These are phyloP conservation scores for Serendipita indica DNA, from an alignment of 768 basidiomycete species.

Conservation along the genomic window DNA sequence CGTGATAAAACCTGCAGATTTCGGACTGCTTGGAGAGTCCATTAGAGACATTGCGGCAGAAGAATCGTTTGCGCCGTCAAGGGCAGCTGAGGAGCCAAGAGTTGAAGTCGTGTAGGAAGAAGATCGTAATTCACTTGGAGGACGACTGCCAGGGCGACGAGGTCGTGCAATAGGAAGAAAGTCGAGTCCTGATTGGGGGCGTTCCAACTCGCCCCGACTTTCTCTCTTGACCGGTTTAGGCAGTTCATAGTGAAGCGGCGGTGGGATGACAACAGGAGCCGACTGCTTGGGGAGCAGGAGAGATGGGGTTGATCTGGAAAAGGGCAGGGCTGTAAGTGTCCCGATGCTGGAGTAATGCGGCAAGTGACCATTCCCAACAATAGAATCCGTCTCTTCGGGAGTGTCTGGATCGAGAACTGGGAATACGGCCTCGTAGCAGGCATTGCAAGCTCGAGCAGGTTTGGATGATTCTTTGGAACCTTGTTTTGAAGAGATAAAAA, in stretches of 20 bases:
- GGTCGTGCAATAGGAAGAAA: constrained; percentile 3
- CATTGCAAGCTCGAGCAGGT: constrained; percentile 67
- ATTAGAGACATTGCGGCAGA: neutral
- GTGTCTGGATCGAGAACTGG: constrained; percentile 26
- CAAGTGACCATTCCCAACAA: constrained; percentile 8
- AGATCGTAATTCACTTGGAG: constrained; percentile 21
- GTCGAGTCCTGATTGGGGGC: constrained; percentile 6
- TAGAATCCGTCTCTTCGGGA: constrained; percentile 15
- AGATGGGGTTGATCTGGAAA: constrained; percentile 14
- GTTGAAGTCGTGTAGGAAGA: constrained; percentile 1
- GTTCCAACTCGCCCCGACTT: neutral
- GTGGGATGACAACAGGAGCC: neutral
- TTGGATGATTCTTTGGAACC: constrained; percentile 34
- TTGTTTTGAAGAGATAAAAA: constrained; percentile 49
- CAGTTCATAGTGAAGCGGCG: constrained; percentile 10
- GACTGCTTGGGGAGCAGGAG: neutral
- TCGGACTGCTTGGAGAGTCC: constrained; percentile 13
- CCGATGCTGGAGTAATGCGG: constrained; percentile 6
- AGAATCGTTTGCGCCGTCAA: neutral
- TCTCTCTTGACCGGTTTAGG: neutral
- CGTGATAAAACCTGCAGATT: neutral
- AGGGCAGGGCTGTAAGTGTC: constrained; percentile 13
- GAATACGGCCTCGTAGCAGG: constrained; percentile 78
- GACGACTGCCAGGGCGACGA: constrained; percentile 30
- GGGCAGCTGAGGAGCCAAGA: neutral